Base-by-base conservation (phyloP, 2,329 filamentous ascomycete genomes). In the Zelopaecilomyces penicillatus region DNA sequence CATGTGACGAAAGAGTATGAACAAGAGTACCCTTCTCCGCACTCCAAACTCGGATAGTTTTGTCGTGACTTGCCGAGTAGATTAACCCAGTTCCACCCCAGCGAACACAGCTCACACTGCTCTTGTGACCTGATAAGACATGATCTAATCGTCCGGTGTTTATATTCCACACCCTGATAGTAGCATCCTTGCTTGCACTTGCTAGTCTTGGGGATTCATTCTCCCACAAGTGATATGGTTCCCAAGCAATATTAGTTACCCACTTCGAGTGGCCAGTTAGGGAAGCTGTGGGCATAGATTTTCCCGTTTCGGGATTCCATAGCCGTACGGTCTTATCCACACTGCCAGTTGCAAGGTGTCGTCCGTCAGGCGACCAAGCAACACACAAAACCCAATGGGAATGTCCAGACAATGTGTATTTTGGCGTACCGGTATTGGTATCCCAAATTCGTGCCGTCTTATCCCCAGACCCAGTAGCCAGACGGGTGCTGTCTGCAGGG, bases 361-460 rank as follows among this genome's bases (percentile, higher is more conserved):
- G 74, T 8, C 85, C 87, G 58, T 96, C 88, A 0, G 90, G 88
- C 10, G 86, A 89, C 80, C 87, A 97, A 44, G 82, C 80, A 4
- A 95, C 87, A 2, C 82, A 87, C 45, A 97, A 66, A 4, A 97
- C 89, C 90, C 90, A 96, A 49, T 85, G 85, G 2, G 83, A 83
- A 64, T 97, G 93, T 1, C 89, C 89, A 55, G 87, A 85, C 40
- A 97, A 68, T 0, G 89, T 97, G 64, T 86, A 79, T 49, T 87
- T 78, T 0, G 90, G 89, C 8, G 89, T 96, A 39, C 90, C 90
- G 0, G 89, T 96, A 57, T 96, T 87, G 40, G 88, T 90, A 58
- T 98, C 90, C 88, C 88, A 96, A 68, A 97, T 83, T 45, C 91
- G 74, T 0, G 90, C 91, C 2, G 90, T 96, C 54, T 85, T 85